Percentiles rank a stretch among this genome's conserved stretches.
These are phyloP conservation scores for Yarrowia yakushimensis DNA, from an alignment of 805 yeast genomes.

Conservation along the genomic window DNA sequence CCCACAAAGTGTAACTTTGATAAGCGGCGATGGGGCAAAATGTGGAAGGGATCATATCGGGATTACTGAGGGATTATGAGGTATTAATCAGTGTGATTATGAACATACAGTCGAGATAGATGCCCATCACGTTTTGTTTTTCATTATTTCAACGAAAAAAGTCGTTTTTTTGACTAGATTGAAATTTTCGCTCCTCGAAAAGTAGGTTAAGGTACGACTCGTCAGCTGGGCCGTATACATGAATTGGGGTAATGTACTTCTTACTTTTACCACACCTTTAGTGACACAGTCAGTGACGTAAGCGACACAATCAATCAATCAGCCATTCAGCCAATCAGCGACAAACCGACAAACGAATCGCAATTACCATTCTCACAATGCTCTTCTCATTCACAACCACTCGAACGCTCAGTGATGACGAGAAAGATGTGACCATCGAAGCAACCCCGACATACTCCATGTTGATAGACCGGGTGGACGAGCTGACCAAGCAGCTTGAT, in stretches of 20 bases:
- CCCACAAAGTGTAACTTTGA: background rate
- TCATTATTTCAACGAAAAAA: no score
- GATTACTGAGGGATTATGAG: no score
- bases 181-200: no score
- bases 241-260: background rate
- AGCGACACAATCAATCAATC: no score
- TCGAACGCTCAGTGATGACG: background rate
- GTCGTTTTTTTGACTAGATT: no score
- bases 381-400: constrained; percentile 19
- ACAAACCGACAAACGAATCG: background rate
- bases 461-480: constrained; percentile 2
- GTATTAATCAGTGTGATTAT: no score
- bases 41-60: no score
- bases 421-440: background rate
- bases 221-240: background rate
- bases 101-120: no score
- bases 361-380: background rate
- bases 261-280: background rate
- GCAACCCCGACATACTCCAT: constrained; percentile 8
- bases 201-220: background rate
- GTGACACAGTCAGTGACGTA: background rate
- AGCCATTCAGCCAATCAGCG: no score
- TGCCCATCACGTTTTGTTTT: no score
- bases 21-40: background rate
- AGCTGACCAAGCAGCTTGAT: constrained; percentile 8